A percentile compares a stretch with the other conserved stretches of the same genome.
These are phyloP conservation scores for Phenoliferia sp. DNA, from an alignment of 1,284 basidiomycete species.

Conservation along the genomic window DNA sequence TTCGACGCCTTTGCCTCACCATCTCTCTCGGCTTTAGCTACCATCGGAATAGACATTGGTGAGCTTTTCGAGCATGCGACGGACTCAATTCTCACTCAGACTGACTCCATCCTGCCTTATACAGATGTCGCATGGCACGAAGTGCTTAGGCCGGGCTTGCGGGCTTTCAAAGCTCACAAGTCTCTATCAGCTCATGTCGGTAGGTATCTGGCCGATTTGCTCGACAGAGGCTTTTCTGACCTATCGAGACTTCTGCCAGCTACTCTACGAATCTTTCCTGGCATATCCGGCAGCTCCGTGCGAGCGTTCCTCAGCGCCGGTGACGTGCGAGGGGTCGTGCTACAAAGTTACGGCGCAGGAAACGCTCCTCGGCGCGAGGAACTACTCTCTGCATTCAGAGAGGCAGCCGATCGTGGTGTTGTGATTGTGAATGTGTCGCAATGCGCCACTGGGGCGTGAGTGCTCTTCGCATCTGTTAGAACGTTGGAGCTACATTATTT, in stretches of 20 bases:
- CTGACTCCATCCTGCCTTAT: too few species aligned
- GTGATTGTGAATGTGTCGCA: slow-evolving; percentile 84
- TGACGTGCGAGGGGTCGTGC: slow-evolving; percentile 53
- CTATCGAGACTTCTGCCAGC: slow-evolving; percentile 46
- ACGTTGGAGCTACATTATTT: too few species aligned
- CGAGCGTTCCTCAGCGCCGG: slow-evolving; percentile 56
- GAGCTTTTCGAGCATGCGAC: slow-evolving; percentile 23
- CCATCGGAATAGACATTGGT: slow-evolving; percentile 83
- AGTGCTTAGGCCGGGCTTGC: slow-evolving; percentile 68
- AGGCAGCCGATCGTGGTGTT: slow-evolving; percentile 74
- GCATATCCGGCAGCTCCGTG: slow-evolving; percentile 67
- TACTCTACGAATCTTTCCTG: slow-evolving; percentile 77
- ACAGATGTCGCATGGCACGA: slow-evolving; percentile 71
- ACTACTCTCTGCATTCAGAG: slow-evolving; percentile 56
- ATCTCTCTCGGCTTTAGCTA: slow-evolving; percentile 77
- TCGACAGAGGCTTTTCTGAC: background rate
- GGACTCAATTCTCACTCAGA: too few species aligned
- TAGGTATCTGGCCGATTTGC: slow-evolving; percentile 39
- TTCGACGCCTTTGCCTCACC: slow-evolving; percentile 81
- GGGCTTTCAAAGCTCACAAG: slow-evolving; percentile 75
- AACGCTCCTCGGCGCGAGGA: slow-evolving; percentile 46
- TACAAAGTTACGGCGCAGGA: slow-evolving; percentile 86
- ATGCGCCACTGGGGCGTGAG: slow-evolving; percentile 58
- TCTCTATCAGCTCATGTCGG: slow-evolving; percentile 73
- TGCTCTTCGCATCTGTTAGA: too few species aligned